Base-by-base conservation (phyloP, 192 early-diverging fungal genomes). In the Cladochytrium replicatum region DNA sequence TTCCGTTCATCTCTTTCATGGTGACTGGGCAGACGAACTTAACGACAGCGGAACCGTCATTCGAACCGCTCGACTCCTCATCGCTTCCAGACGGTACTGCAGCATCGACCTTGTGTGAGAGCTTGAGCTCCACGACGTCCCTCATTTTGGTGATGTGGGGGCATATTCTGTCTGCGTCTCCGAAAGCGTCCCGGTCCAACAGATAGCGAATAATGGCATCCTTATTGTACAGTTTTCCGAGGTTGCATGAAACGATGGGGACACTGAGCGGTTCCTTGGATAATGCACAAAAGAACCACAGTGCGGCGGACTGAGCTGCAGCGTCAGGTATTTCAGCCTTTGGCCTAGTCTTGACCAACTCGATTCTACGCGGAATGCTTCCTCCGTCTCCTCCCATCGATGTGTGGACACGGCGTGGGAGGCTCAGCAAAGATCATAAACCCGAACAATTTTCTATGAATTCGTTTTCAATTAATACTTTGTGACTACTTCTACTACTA, bases 361-460 rank as follows among this genome's bases (percentile, higher is more conserved):
- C 89, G 52, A 81, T 73, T 24, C 89, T 67, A 58, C 77, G 80
- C 34, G 88, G 89, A 64, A 92, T 92, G n/a, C 77, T 81, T 40
- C 89, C 88, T 54, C 88, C 89, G 61, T 91, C 89, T 58, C 85
- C 78, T 62, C 86, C 80, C 82, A 84, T 84, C n/a, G n/a, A n/a
- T n/a, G n/a, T n/a, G n/a, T n/a, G n/a, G n/a, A n/a, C n/a, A 22
- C 3, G 38, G 2, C 15, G 32, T 50, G 32, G 19, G 8, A 29
- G 26, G 44, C 4, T 66, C n/a, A n/a, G n/a, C n/a, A n/a, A n/a
- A n/a, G n/a, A n/a, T n/a, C n/a, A n/a, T n/a, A n/a, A n/a, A n/a
- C n/a, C n/a, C n/a, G n/a, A n/a, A n/a, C n/a, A n/a, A n/a, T n/a
- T n/a, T n/a, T n/a, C n/a, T n/a, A n/a, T n/a, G n/a, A n/a, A n/a